These are phyloP conservation scores for Megacollybia platyphylla DNA, from an alignment of 1,284 basidiomycete genomes.

Conservation along the genomic window DNA sequence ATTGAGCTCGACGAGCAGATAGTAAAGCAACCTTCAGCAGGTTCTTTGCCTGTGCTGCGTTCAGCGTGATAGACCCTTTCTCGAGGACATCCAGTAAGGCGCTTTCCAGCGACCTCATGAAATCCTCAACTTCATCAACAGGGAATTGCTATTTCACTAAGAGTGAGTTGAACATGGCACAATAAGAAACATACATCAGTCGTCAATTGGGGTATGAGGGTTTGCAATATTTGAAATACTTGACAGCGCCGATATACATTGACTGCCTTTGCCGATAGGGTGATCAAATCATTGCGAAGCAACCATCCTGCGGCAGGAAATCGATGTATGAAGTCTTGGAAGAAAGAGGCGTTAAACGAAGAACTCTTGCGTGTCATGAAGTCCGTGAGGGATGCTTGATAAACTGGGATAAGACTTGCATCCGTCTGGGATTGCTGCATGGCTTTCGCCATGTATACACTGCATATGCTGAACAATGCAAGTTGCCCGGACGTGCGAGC, in stretches of 20 bases:
- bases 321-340: conserved; percentile 69
- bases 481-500: conserved; percentile 55
- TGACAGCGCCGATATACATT: conserved; percentile 72
- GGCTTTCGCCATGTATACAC: conserved; percentile 59
- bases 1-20: conserved; percentile 52
- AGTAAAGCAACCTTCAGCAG: conserved; percentile 63
- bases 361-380: conserved; percentile 78
- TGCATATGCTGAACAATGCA: conserved; percentile 53
- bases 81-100: conserved; percentile 39
- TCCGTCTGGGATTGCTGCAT: conserved; percentile 34
- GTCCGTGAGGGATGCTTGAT: conserved; percentile 62
- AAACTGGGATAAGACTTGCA: conserved; percentile 35
- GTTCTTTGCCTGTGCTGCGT: conserved; percentile 67
- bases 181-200: conserved; percentile 26
- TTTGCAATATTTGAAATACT: conserved; percentile 61
- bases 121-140: conserved; percentile 16
- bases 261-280: conserved; percentile 41
- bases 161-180: conserved; percentile 5
- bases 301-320: conserved; percentile 60
- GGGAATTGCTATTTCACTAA: conserved; percentile 5
- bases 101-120: conserved; percentile 39
- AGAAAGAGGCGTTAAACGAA: conserved; percentile 61
- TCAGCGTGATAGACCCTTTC: conserved; percentile 39
- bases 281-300: conserved; percentile 47
- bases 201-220: conserved; percentile 51